Base-by-base conservation (phyloP, 2,329 filamentous ascomycete genomes). In the Colletotrichum sp. region DNA sequence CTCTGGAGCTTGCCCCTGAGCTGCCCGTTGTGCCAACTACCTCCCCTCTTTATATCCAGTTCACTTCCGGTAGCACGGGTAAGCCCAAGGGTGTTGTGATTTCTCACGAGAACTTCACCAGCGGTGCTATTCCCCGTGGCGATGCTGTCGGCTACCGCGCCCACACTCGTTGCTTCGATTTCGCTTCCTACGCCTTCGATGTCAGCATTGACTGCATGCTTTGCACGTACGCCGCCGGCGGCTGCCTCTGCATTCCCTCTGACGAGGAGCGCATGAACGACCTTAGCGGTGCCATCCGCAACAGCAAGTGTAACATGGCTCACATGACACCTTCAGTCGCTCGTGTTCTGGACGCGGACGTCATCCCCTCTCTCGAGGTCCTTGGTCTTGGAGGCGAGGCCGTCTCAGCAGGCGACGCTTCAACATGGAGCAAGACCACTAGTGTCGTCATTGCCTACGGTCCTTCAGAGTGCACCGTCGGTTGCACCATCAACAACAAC, bases 31-130 rank as follows among this genome's bases (percentile, higher is more conserved):
- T 89, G n/a, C 82, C 92, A 4, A 78, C 87, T 4, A 81, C 81
- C 7, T 82, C 84, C 1, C 85, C 87, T 10, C 85, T 89, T 39
- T 90, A 89, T 76, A 90, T 93, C 79, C 92, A 93, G 79, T 93
- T 93, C 80, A 93, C 92, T 13, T 93, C 91, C 1, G 92, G 92
- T 16, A 93, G 90, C 75, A 93, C 92, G 0, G 92, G 92, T 8
- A 89, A 88, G 74, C 92, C 92, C 2, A 93, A 93, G 83, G 92
- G 92, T 26, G 91, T 93, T 6, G 86, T 92, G 61, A 84, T 89
- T 72, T 85, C 86, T 3, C 88, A 90, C 74, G 83, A 81, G 39
- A 88, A 87, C 70, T 88, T 87, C 74, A 86, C 86, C 34, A 88
- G 86, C 63, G 87, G 87, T 36, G 86, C 86, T 7, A 77, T 87